Evolutionary conservation across 2,329 filamentous ascomycete genomes (phyloP), one percentile per base, ranked within the genome.

Genomic region (Ramularia collo-cygni): DNA sequence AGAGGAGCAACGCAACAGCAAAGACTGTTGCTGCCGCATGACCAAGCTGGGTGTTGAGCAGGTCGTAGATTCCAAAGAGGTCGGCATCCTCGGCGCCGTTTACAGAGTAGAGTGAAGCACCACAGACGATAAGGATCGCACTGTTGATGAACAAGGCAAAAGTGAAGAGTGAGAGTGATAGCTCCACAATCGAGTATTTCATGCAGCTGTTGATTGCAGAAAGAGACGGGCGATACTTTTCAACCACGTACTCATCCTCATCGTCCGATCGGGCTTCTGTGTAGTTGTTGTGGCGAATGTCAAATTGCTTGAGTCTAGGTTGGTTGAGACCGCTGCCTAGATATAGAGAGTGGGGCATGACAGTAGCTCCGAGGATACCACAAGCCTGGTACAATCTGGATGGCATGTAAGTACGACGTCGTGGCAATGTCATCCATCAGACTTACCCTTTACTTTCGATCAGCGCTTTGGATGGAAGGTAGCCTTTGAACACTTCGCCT

Each of bases 1-100:
- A 89, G 1, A 93, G 75, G 0, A 94, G 73, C 1, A 94, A 68
- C 0, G 87, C 85, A 2, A 93, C 69, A 0, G 85, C 85, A 48
- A 94, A 94, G n/a, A 94, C 70, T 2, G 83, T 85, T 2, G 85
- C 88, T 1, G 86, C 88, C 0, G 76, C 83, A 0, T 81, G 79
- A 1, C 83, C 79, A 37, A 95, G 77, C 39, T 77, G 81, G 0
- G 63, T 55, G 0, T 79, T 74, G 0, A 95, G 75, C 3, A 95
- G 69, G 27, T 72, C 63, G 64, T 95, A 81, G 52, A 95, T 94
- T 26, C 78, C 79, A 56, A 93, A 95, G 28, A 95, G 81, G 56
- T 92, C 82, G 1, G 85, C 85, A 31, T 77, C 69, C 5, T 72
- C 65, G 1, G 83, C 83, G n/a, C 49, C 51, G 21, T 47, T 38